Evolutionary conservation across 1,139 yeast genomes (phyloP).

Genomic region (Saccharomycopsis hybrid): DNA sequence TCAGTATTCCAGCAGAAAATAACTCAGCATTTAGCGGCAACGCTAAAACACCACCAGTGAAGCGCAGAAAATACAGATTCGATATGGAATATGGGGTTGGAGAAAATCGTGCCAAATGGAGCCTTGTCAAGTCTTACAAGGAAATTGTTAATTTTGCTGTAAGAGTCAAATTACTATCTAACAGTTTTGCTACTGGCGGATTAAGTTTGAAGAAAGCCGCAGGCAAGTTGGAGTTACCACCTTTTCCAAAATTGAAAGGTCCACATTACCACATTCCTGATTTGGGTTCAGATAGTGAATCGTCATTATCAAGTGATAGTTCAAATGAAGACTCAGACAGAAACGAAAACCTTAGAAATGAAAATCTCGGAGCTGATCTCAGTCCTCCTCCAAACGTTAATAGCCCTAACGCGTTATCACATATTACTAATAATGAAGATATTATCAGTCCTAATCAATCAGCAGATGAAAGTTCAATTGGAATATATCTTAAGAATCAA

Average conservation of each 20-base stretch:
- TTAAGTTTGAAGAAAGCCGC: slow-evolving; percentile 14
- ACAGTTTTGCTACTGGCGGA: slow-evolving; percentile 11
- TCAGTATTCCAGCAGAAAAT: neutral
- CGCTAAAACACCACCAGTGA: slow-evolving; percentile 4
- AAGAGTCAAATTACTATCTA: slow-evolving; percentile 46
- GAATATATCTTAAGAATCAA: too few species aligned
- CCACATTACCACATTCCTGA: too few species aligned
- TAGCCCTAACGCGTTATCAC: too few species aligned
- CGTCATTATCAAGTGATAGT: too few species aligned
- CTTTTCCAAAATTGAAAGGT: slow-evolving; percentile 32
- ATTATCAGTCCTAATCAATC: too few species aligned
- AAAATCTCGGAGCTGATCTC: too few species aligned
- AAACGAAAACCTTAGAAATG: too few species aligned
- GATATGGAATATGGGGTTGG: slow-evolving; percentile 81
- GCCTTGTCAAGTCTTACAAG: slow-evolving; percentile 62
- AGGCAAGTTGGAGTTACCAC: slow-evolving; percentile 32
- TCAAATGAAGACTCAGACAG: too few species aligned
- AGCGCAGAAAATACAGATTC: slow-evolving; percentile 8
- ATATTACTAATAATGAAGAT: too few species aligned
- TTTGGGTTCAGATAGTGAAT: too few species aligned
- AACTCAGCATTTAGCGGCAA: neutral
- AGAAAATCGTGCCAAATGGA: slow-evolving; percentile 72
- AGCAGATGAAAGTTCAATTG: too few species aligned
- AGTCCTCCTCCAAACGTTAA: too few species aligned
- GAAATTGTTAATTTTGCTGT: slow-evolving; percentile 68